phyloP scores from a whole-genome alignment of 2,329 filamentous ascomycete genomes.

The Pyrenochaeta sp. region DNA sequence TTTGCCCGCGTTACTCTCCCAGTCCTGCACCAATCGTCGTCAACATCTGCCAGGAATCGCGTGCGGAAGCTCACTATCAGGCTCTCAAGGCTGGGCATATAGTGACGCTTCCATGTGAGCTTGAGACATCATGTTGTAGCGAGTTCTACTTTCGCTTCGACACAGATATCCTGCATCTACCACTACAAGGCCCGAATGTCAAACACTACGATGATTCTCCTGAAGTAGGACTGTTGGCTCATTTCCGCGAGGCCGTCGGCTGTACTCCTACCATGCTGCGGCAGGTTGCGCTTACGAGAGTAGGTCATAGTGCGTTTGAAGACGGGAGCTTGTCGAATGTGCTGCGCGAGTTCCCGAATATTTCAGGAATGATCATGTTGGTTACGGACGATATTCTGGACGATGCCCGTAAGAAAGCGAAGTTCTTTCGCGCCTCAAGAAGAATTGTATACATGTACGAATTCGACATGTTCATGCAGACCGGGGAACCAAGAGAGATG shows the following conservation, averaged over 20 bases:
- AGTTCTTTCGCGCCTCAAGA: slow-evolving; percentile 24
- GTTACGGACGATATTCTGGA: slow-evolving; percentile 15
- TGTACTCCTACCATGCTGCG: slow-evolving; percentile 15
- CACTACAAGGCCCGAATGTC: slow-evolving; percentile 14
- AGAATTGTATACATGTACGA: slow-evolving; percentile 30
- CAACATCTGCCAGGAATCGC: slow-evolving; percentile 30
- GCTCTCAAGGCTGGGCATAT: slow-evolving; percentile 22
- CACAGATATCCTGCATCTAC: slow-evolving; percentile 27
- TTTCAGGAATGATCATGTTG: slow-evolving; percentile 28
- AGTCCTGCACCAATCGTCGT: slow-evolving; percentile 22
- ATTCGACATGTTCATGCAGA: slow-evolving; percentile 11
- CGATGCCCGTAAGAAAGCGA: slow-evolving; percentile 11
- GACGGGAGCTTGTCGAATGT: slow-evolving; percentile 31
- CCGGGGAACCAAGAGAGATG: not conserved
- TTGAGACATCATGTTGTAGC: not conserved
- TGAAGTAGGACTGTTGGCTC: slow-evolving; percentile 26
- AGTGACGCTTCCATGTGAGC: slow-evolving; percentile 12
- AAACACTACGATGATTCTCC: slow-evolving; percentile 32
- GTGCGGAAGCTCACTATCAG: slow-evolving; percentile 27
- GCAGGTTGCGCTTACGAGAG: slow-evolving; percentile 24
- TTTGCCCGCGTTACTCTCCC: slow-evolving; percentile 33
- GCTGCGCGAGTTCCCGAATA: slow-evolving; percentile 25
- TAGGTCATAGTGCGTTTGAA: slow-evolving; percentile 19
- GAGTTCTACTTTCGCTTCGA: slow-evolving; percentile 32
- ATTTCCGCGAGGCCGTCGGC: slow-evolving; percentile 20